Evolutionary conservation across 805 yeast genomes (phyloP), one percentile per base, ranked within the genome.

Genomic region (Candida dajiaensis): DNA sequence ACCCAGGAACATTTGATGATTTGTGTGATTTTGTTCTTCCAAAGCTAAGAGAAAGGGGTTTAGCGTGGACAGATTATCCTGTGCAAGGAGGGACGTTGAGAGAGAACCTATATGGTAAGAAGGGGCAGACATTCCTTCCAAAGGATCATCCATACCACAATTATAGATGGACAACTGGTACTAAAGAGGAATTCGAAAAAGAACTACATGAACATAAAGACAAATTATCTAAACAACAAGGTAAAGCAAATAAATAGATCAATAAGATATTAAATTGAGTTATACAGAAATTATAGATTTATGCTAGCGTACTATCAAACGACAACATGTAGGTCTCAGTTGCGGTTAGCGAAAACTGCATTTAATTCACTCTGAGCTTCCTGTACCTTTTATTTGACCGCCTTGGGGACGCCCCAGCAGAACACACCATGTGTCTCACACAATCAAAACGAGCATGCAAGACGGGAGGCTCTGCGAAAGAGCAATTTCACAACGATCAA

Each of bases 1-100:
- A 58, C 13, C 75, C 75, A 26, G 69, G 64, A 2, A 52, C 69
- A 3, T 69, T 64, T 46, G 69, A 68, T 49, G 73, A 70, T 18
- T 45, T 70, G 19, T 66, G 67, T 26, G 65, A 69, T 13, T 48
- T 47, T 21, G 57, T 70, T 40, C 40, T 69, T 25, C 73, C 73
- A 12, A 71, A 63, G 40, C 57, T 69, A 38, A 59, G 61, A 47
- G 48, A 43, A 23, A 57, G 70, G 44, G 71, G 70, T 3, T 53
- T 61, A 15, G 60, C 57, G 10, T 60, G 67, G 66, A 54, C 57
- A 10, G 72, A 69, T 42, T 69, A 70, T 46, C 57, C 59, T 3
- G 67, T 64, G 23, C 57, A 59, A 33, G 57, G 57, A 18, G 58
- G 63, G 2, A 66, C 71, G 8, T 58, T 66, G 28, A 59, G 73